Percentiles rank a stretch among this genome's conserved stretches.
Evolutionary conservation across 345 rosid genomes (phyloP).

Genomic region (Brassica carinata): DNA sequence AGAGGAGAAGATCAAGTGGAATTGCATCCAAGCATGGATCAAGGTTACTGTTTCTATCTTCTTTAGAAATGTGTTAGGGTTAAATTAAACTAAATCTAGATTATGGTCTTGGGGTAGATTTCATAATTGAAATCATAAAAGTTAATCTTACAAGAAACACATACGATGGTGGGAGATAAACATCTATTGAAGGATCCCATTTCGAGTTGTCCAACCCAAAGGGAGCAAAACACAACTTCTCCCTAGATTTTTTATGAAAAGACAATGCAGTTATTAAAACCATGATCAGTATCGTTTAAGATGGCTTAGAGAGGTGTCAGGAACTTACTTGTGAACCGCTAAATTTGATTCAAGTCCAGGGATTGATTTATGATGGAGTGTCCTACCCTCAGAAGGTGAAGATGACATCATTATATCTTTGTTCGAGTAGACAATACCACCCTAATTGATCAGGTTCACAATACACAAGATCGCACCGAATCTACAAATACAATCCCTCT

Average conservation of each 20-base stretch:
- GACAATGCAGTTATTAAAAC: neutral
- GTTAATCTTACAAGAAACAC: no score
- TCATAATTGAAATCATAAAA: no score
- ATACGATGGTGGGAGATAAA: slow-evolving; percentile 46
- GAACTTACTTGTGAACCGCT: slow-evolving; percentile 59
- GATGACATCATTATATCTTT: slow-evolving; percentile 63
- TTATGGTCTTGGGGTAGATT: no score
- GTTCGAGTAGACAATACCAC: slow-evolving; percentile 81
- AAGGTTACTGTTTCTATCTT: no score
- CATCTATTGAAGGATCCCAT: slow-evolving; percentile 77
- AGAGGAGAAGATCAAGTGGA: no score
- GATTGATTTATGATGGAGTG: slow-evolving; percentile 44
- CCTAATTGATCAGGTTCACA: slow-evolving; percentile 40
- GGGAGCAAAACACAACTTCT: slow-evolving; percentile 65
- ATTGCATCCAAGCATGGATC: no score
- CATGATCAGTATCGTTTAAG: slow-evolving; percentile 7
- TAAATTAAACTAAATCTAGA: no score
- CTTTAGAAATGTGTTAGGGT: no score
- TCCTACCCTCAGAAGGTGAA: slow-evolving; percentile 54
- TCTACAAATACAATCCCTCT: no score
- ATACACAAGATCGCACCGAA: no score
- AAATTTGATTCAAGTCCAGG: slow-evolving; percentile 66
- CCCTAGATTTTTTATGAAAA: slow-evolving; percentile 47
- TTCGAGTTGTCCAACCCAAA: slow-evolving; percentile 53
- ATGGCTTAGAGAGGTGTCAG: neutral